These are phyloP conservation scores for Sarocladiaceae sp. DNA, from an alignment of 2,329 filamentous ascomycete species.

Conservation along the genomic window DNA sequence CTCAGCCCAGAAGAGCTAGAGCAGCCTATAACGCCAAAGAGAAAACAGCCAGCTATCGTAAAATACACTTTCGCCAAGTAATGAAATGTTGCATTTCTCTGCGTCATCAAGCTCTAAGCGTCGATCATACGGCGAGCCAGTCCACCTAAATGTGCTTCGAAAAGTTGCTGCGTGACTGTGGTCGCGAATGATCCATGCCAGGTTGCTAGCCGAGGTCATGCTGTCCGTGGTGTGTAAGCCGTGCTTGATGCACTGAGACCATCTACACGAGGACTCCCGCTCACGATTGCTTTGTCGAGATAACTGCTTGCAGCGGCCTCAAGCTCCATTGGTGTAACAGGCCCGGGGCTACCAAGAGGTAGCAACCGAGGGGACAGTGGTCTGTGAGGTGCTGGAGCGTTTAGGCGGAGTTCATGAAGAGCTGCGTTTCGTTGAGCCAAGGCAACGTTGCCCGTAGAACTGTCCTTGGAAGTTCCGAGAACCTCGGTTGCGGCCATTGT, in stretches of 20 bases:
- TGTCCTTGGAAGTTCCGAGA: slow-evolving; percentile 21
- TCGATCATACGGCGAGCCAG: no score
- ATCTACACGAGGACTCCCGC: not conserved
- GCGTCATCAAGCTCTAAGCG: no score
- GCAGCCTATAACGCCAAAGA: not conserved
- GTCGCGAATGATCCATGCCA: not conserved
- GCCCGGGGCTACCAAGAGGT: slow-evolving; percentile 54
- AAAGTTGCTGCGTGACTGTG: not conserved
- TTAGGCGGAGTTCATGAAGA: slow-evolving; percentile 30
- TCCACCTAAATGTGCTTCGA: no score
- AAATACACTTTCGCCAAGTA: no score
- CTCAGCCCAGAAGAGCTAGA: not conserved
- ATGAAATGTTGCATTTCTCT: no score
- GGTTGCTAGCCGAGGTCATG: no score
- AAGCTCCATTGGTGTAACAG: slow-evolving; percentile 59
- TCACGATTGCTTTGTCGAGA: slow-evolving; percentile 18
- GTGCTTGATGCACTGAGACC: not conserved
- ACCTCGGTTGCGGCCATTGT: slow-evolving; percentile 36
- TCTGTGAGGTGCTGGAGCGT: slow-evolving; percentile 35
- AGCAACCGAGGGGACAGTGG: slow-evolving; percentile 46
- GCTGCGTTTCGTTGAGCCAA: not conserved
- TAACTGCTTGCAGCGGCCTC: slow-evolving; percentile 33
- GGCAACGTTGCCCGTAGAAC: not conserved
- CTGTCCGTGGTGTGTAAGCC: slow-evolving; percentile 21
- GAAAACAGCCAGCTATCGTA: not conserved